phyloP scores from a whole-genome alignment of 129 eudicot species.

The Chrysanthemum lavandulifolium region DNA sequence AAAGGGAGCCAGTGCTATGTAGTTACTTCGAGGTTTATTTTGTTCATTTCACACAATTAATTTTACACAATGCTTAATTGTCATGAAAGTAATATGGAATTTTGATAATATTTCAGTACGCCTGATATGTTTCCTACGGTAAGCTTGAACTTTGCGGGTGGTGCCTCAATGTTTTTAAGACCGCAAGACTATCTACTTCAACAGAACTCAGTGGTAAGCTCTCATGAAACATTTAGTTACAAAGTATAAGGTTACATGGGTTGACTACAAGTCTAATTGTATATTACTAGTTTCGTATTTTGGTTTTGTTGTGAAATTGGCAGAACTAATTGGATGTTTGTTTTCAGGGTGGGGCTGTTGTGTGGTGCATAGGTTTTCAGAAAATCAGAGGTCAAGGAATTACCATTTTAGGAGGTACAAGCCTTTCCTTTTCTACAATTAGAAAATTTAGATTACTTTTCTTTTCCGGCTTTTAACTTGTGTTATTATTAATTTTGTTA shows the following conservation, averaged over 20 bases:
- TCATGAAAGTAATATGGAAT: neutral
- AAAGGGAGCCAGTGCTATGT: constrained; percentile 77
- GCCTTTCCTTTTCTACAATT: neutral
- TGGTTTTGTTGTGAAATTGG: neutral
- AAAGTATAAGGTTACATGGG: neutral
- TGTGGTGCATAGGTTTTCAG: constrained; percentile 94
- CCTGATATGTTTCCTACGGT: constrained; percentile 72
- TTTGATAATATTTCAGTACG: constrained; percentile 42
- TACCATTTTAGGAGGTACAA: constrained; percentile 89
- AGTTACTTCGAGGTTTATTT: constrained; percentile 61
- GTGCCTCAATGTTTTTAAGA: constrained; percentile 76
- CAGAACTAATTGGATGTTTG: neutral
- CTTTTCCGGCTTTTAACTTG: neutral
- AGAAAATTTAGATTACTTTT: neutral
- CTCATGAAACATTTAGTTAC: neutral
- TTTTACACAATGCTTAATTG: neutral
- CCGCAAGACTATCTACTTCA: constrained; percentile 90
- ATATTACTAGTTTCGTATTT: neutral
- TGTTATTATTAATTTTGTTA: neutral
- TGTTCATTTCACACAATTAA: neutral
- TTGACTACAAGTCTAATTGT: neutral
- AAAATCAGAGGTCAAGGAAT: constrained; percentile 72
- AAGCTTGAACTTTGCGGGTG: constrained; percentile 84
- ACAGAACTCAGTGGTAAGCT: constrained; percentile 74
- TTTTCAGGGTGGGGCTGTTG: constrained; percentile 77